These are phyloP conservation scores for Xylariaceae sp. DNA, from an alignment of 2,329 filamentous ascomycete species.

Conservation along the genomic window DNA sequence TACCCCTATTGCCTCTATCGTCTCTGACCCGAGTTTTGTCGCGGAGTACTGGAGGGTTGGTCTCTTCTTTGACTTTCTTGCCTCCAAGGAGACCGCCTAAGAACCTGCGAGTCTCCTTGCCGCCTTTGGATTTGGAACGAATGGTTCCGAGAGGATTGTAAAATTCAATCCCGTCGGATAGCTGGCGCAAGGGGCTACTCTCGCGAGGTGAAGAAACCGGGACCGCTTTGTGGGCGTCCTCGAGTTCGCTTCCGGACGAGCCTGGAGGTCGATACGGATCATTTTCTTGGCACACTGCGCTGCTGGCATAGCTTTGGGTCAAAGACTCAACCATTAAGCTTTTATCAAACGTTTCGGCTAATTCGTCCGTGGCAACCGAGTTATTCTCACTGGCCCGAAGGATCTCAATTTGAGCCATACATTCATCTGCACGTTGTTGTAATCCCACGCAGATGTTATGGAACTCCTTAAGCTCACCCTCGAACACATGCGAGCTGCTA, in stretches of 20 bases:
- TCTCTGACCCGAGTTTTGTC: conserved; percentile 32
- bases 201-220: conserved; percentile 25
- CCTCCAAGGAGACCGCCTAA: conserved; percentile 39
- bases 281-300: conserved; percentile 33
- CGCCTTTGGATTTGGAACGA: conserved; percentile 32
- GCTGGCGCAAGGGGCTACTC: conserved; percentile 26
- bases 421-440: conserved; percentile 47
- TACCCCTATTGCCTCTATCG: conserved; percentile 25
- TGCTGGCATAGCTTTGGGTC: conserved; percentile 35
- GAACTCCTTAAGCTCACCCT: conserved; percentile 51
- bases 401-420: conserved; percentile 45
- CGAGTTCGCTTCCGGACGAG: conserved; percentile 48
- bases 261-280: conserved; percentile 39
- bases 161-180: conserved; percentile 32
- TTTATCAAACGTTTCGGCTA: conserved; percentile 47
- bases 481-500: conserved; percentile 35
- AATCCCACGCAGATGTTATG: conserved; percentile 46
- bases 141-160: conserved; percentile 32
- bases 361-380: conserved; percentile 32
- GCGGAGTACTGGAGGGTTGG: conserved; percentile 20
- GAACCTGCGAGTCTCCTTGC: conserved; percentile 38
- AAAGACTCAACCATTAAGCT: conserved; percentile 36
- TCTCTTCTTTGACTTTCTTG: conserved; percentile 27
- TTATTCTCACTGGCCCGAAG: conserved; percentile 38
- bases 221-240: conserved; percentile 24